phyloP scores from a whole-genome alignment of 2,329 filamentous ascomycete genomes.

The Trichoderma atroviride region DNA sequence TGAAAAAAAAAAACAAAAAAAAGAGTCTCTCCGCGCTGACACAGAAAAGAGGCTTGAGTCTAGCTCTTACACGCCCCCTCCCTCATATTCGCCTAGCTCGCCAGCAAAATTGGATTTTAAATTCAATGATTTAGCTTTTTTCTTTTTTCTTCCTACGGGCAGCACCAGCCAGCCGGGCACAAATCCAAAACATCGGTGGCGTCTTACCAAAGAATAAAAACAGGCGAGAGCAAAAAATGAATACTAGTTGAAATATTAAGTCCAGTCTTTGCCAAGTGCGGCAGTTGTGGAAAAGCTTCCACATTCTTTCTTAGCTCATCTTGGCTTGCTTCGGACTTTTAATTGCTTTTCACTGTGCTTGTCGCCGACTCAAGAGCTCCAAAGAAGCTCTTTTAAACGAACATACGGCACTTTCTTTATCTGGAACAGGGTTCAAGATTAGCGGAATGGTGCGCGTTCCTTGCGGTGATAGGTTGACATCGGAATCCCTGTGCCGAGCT shows the following conservation, averaged over 20 bases:
- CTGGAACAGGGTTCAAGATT: not conserved
- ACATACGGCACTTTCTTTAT: not conserved
- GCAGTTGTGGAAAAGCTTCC: not conserved
- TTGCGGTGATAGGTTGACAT: conserved; percentile 9
- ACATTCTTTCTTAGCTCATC: not conserved
- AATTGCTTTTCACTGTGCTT: too few relatives aligned
- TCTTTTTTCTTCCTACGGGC: not conserved
- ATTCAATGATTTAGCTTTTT: not conserved
- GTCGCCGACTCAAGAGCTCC: not conserved
- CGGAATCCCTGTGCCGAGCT: conserved; percentile 16
- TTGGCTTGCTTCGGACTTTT: not conserved
- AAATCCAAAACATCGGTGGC: conserved; percentile 13
- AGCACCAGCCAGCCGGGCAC: conserved; percentile 13
- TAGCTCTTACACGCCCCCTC: not conserved
- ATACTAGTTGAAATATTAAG: too few relatives aligned
- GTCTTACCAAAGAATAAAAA: conserved; percentile 4
- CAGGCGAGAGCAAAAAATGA: too few relatives aligned
- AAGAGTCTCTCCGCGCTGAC: not conserved
- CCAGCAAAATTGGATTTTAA: too few relatives aligned
- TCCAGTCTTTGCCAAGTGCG: not conserved
- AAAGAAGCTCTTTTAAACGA: not conserved
- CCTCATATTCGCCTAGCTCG: not conserved
- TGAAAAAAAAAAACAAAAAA: not conserved
- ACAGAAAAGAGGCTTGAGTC: not conserved
- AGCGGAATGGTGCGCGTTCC: not conserved